Percentiles rank a stretch among this genome's conserved stretches.
Evolutionary conservation across 163 green algal species (phyloP).

Genomic region (Trebouxiophyceae sp.): DNA sequence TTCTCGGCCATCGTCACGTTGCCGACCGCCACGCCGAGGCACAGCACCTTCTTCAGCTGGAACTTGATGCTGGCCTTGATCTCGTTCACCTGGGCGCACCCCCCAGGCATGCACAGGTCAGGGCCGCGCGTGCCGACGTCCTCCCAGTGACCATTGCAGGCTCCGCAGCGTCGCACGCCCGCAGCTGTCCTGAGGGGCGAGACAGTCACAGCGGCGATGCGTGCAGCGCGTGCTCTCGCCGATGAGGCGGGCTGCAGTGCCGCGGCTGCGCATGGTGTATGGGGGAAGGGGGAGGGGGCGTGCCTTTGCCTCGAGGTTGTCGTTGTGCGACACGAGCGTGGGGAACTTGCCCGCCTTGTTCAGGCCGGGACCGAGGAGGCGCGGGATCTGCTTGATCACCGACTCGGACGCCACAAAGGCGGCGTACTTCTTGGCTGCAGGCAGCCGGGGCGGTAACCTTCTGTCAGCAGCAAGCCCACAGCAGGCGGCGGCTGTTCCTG

Average conservation of each 20-base stretch:
- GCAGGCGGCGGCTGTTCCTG: no score
- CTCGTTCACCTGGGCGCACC: slow-evolving; percentile 85
- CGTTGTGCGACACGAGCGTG: slow-evolving; percentile 78
- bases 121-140: no score
- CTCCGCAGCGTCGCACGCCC: no score
- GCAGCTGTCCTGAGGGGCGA: no score
- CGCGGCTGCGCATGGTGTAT: no score
- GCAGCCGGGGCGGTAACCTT: slow-evolving; percentile 77
- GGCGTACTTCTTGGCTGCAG: slow-evolving; percentile 94
- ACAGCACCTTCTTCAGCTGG: slow-evolving; percentile 99
- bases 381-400: slow-evolving; percentile 99
- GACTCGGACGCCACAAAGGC: slow-evolving; percentile 96
- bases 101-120: no score
- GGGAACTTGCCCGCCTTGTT: slow-evolving; percentile 99
- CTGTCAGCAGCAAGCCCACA: no score
- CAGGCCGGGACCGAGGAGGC: slow-evolving; percentile 94
- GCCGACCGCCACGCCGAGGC: slow-evolving; percentile 94
- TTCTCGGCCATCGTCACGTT: slow-evolving; percentile 89
- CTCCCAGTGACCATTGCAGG: no score
- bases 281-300: slow-evolving; percentile 3
- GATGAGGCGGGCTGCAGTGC: no score
- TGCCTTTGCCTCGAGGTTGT: slow-evolving; percentile 82
- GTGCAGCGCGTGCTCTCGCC: no score
- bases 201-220: no score
- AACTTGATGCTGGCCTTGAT: slow-evolving; percentile 97